Base-by-base conservation (phyloP, 768 basidiomycete genomes). In the Podaxis rugospora region DNA sequence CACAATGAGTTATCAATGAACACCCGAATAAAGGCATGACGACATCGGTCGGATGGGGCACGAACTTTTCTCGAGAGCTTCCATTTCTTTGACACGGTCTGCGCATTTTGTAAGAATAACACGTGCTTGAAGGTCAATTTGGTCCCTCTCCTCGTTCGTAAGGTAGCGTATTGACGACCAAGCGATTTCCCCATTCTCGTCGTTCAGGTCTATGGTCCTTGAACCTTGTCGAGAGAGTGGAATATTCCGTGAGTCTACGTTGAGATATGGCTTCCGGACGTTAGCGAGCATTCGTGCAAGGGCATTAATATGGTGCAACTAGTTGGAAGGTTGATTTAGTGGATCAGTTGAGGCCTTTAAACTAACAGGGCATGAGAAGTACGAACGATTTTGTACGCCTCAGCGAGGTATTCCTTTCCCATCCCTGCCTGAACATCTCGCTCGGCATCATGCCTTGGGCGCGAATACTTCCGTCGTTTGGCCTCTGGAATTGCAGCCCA, bases 61-160 rank as follows among this genome's bases (percentile, higher is more conserved):
- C 90, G 70, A 76, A 98, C 96, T 85, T 73, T 90, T 89, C 78
- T 98, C 97, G 27, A 92, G 75, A 42, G 80, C 78, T 71, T 98
- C 97, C 83, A 99, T 86, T 71, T 89, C 85, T 66, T 86, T 88
- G 6, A 98, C 89, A 66, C 92, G 80, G 64, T 95, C 91, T 35
- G 92, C 86, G 75, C 94, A 97, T 56, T 88, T 84, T 53, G 87
- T 83, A 52, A 98, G 78, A 57, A 97, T 89, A 67, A 93, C 82
- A 65, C 90, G 88, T 35, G 93, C 90, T 70, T 96, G 91, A 62
- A 95, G 76, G 79, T 99, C 97, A 56, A 99, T 92, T 75, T 97
- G 93, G 74, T 98, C 95, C 63, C 95, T 81, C 72, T 99, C 95
- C 64, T 92, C 86, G 69, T 98, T 95, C 7, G 86, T 86, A 5